Conservation (phyloP, 768 basidiomycete genomes). For the Russula vinacea region DNA sequence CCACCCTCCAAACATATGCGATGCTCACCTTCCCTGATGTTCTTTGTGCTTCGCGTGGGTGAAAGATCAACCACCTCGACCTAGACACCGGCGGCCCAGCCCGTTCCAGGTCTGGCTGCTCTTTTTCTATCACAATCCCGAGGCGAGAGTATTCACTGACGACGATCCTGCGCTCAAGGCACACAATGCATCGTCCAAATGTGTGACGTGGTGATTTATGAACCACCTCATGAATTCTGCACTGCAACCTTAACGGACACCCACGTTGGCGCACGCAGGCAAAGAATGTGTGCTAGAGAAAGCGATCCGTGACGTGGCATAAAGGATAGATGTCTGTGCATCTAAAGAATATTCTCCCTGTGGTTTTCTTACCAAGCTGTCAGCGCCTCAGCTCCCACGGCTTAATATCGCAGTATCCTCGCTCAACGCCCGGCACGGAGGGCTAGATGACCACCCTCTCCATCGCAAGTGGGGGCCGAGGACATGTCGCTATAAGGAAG, state of each 20-base stretch:
- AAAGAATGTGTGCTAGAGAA: not conserved
- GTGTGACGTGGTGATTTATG: not conserved
- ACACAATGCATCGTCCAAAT: not conserved
- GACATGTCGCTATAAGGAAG: not conserved
- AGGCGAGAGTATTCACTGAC: no score
- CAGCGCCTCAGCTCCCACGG: not conserved
- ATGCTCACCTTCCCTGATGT: no score
- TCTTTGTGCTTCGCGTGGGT: no score
- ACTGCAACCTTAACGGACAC: not conserved
- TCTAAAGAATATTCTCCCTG: no score
- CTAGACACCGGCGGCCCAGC: constrained; percentile 3
- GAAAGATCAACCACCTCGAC: not conserved
- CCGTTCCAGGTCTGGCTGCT: not conserved
- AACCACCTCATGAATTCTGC: not conserved
- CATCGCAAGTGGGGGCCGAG: not conserved
- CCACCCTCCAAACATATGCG: no score
- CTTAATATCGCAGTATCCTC: not conserved
- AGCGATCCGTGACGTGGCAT: constrained; percentile 5
- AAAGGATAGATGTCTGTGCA: not conserved
- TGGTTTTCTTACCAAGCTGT: not conserved
- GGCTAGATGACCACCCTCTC: not conserved
- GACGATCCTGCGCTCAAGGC: no score
- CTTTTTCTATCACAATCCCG: not conserved
- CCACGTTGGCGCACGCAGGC: not conserved
- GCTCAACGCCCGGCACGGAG: not conserved